Base-by-base conservation (phyloP, 192 early-diverging fungal genomes). In the Coemansia guatemalensis region DNA sequence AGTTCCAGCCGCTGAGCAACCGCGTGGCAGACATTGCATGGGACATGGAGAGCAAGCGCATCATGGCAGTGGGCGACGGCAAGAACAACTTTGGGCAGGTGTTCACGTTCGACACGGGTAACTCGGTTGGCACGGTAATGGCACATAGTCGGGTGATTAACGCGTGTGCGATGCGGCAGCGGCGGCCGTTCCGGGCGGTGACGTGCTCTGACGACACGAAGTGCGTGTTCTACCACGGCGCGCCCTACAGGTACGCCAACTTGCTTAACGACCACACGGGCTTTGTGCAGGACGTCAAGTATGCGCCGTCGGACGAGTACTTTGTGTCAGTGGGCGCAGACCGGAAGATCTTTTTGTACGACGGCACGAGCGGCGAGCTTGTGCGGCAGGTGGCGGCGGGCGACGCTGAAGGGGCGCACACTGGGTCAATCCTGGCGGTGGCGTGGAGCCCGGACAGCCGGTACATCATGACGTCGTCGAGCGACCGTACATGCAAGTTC, bases 51-150 rank as follows among this genome's bases (percentile, higher is more conserved):
- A 93, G 90, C 82, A 93, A 99, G 82, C 87, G 97, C 24, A 75
- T 99, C n/a, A 88, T 99, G 73, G 97, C 91, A 22, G 97, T 96
- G 4, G 97, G 97, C 52, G 92, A 95, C 51, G 97, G 97, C 55
- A 93, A 87, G 72, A 93, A 93, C 66, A 81, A 78, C 83, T 95
- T 89, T 64, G 96, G 90, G 5, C 93, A 93, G 56, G 92, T 95
- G 0, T 95, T 98, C 76, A 73, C 90, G 48, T 93, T 89, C 62
- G 96, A 98, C 78, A 77, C 89, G 9, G 90, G 91, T 23, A 94
- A 93, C 21, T 92, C 93, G 7, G 88, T 90, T 29, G 97, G 97
- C 48, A 90, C 93, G 65, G 91, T 97, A 48, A 87, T 82, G 62
- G 97, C 95, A 8, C 97, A 99, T 74, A 87, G 85, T 76, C 93